Conservation (phyloP, 139 green algal genomes). For the Chlamydomonas eustigma region DNA sequence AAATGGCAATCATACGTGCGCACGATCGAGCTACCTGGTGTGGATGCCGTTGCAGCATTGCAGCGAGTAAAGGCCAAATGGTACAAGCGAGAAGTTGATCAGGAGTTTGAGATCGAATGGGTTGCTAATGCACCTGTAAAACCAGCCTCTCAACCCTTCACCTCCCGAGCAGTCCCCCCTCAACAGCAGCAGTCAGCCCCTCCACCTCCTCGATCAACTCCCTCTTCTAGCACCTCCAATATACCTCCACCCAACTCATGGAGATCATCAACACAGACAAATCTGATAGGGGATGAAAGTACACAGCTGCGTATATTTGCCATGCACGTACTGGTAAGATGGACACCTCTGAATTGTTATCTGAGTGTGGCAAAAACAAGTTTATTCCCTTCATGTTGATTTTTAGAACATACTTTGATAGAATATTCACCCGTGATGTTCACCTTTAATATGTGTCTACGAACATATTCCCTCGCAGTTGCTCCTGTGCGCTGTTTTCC, state of each 20-base stretch:
- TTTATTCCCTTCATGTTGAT: too few relatives aligned
- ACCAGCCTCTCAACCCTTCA: neutral
- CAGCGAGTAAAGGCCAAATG: slow-evolving; percentile 10
- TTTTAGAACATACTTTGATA: too few relatives aligned
- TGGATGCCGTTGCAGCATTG: neutral
- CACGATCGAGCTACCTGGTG: neutral
- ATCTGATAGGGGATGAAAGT: neutral
- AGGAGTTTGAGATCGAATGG: neutral
- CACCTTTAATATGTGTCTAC: too few relatives aligned
- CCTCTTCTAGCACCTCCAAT: neutral
- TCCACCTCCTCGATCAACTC: neutral
- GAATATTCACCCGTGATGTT: too few relatives aligned
- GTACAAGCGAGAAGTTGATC: neutral
- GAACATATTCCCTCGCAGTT: too few relatives aligned
- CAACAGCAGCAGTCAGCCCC: neutral
- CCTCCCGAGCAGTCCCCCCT: neutral
- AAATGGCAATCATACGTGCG: neutral
- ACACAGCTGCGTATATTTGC: neutral
- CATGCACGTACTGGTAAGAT: neutral
- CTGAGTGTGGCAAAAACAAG: too few relatives aligned
- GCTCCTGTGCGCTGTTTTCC: neutral
- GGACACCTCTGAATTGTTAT: too few relatives aligned
- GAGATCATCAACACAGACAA: neutral
- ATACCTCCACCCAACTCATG: too few relatives aligned
- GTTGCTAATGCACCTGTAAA: neutral